A percentile compares a stretch with the other conserved stretches of the same genome.
phyloP scores from a whole-genome alignment of 345 rosid species.

The Atalantia buxifolia region DNA sequence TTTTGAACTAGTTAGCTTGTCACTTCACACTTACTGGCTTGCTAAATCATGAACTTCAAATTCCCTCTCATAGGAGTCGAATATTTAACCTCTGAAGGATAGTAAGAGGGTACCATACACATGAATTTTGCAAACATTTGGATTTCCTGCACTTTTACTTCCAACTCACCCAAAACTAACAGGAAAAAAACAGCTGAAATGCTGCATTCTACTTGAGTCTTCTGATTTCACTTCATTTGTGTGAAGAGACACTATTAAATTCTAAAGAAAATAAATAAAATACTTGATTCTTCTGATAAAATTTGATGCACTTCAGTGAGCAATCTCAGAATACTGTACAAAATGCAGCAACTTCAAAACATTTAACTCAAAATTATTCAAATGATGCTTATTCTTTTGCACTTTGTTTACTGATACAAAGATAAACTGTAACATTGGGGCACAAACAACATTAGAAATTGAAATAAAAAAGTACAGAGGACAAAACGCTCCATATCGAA shows the following conservation, averaged over 20 bases:
- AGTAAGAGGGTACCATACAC: background rate
- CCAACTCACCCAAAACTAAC: background rate
- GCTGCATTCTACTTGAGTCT: background rate
- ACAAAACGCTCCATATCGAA: constrained; percentile 8
- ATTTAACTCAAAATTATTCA: background rate
- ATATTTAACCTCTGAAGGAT: background rate
- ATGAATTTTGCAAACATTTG: background rate
- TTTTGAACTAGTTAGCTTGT: background rate
- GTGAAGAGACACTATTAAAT: background rate
- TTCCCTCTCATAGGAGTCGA: background rate
- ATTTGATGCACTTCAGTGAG: background rate
- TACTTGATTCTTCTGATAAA: background rate
- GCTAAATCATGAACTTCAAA: background rate
- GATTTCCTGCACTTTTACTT: background rate
- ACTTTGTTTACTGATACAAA: constrained; percentile 8
- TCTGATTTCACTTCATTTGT: background rate
- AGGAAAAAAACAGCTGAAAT: background rate
- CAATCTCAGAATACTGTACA: background rate
- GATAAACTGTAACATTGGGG: background rate
- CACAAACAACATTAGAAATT: background rate
- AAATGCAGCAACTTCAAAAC: background rate
- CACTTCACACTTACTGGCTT: background rate
- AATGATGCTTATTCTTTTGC: constrained; percentile 15
- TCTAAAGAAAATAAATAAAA: background rate
- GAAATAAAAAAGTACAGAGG: background rate